These are phyloP conservation scores for Paecilomyces sp. DNA, from an alignment of 2,329 filamentous ascomycete species.

Conservation along the genomic window DNA sequence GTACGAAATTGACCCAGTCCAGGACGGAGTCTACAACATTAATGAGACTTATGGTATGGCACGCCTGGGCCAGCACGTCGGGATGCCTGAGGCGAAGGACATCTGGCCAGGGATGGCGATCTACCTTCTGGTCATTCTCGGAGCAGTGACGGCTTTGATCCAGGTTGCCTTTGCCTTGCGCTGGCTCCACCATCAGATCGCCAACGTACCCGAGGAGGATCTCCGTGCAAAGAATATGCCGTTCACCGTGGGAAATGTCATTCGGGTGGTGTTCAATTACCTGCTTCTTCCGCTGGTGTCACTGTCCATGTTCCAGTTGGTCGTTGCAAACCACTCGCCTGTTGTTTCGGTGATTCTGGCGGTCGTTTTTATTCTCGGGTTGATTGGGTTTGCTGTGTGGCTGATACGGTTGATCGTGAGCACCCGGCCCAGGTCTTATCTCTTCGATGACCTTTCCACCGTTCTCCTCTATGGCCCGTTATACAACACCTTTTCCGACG, in stretches of 20 bases:
- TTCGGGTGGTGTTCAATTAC: slow-evolving; percentile 87
- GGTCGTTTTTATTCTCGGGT: slow-evolving; percentile 62
- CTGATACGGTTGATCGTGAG: slow-evolving; percentile 72
- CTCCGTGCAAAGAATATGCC: slow-evolving; percentile 85
- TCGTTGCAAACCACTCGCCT: slow-evolving; percentile 62
- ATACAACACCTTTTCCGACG: slow-evolving; percentile 96
- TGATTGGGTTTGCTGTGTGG: slow-evolving; percentile 70
- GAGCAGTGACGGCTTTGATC: slow-evolving; percentile 57
- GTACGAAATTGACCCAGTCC: slow-evolving; percentile 34
- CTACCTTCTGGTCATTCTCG: slow-evolving; percentile 76
- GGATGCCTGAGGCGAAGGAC: slow-evolving; percentile 68
- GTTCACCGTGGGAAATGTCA: slow-evolving; percentile 69
- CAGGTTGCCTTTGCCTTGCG: slow-evolving; percentile 71
- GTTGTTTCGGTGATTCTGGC: slow-evolving; percentile 67
- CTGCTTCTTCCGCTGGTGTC: slow-evolving; percentile 82
- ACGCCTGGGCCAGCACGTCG: slow-evolving; percentile 70
- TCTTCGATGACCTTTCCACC: slow-evolving; percentile 90
- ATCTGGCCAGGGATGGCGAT: slow-evolving; percentile 93
- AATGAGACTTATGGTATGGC: slow-evolving; percentile 75
- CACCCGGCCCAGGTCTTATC: slow-evolving; percentile 72
- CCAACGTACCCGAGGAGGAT: slow-evolving; percentile 72
- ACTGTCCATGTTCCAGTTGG: slow-evolving; percentile 84
- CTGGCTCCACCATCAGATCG: slow-evolving; percentile 67
- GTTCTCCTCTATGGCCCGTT: slow-evolving; percentile 85
- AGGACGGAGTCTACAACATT: slow-evolving; percentile 58